Conservation (phyloP, 805 yeast genomes). For the Scheffersomyces ergatensis region DNA sequence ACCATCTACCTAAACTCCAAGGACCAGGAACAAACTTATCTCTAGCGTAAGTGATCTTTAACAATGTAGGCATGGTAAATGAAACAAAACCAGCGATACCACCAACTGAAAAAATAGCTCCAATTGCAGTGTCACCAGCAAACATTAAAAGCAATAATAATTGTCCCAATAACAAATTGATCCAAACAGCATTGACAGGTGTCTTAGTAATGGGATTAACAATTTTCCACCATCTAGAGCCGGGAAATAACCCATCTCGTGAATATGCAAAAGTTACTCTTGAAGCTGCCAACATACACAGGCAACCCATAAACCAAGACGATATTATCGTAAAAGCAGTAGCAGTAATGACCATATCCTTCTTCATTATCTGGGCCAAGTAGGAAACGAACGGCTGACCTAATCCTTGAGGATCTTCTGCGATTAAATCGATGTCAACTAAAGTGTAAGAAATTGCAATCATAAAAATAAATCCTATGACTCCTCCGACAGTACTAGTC, state of each 20-base stretch:
- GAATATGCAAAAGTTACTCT: slow-evolving; percentile 67
- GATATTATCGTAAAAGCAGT: slow-evolving; percentile 37
- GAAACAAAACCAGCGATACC: slow-evolving; percentile 69
- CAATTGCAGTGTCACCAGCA: slow-evolving; percentile 64
- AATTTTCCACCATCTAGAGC: slow-evolving; percentile 45
- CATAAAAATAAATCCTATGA: slow-evolving; percentile 55
- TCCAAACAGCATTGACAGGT: slow-evolving; percentile 65
- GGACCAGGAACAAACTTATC: slow-evolving; percentile 61
- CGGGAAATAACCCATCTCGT: slow-evolving; percentile 66
- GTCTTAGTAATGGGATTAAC: slow-evolving; percentile 55
- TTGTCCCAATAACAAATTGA: slow-evolving; percentile 54
- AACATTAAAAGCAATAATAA: slow-evolving; percentile 55
- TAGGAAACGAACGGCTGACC: slow-evolving; percentile 63
- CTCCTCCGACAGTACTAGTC: slow-evolving; percentile 55
- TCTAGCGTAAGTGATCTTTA: slow-evolving; percentile 55
- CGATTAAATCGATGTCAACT: slow-evolving; percentile 46
- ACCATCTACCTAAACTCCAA: slow-evolving; percentile 57
- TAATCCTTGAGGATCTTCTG: slow-evolving; percentile 45
- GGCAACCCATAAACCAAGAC: slow-evolving; percentile 40
- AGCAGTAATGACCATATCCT: slow-evolving; percentile 34
- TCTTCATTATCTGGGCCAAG: slow-evolving; percentile 46
- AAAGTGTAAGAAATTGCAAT: slow-evolving; percentile 61
- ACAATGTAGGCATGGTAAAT: slow-evolving; percentile 60
- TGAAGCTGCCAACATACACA: slow-evolving; percentile 61
- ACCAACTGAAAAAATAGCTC: slow-evolving; percentile 71